Base-by-base conservation (phyloP, 129 eudicot genomes). In the Oenanthe sinensis region DNA sequence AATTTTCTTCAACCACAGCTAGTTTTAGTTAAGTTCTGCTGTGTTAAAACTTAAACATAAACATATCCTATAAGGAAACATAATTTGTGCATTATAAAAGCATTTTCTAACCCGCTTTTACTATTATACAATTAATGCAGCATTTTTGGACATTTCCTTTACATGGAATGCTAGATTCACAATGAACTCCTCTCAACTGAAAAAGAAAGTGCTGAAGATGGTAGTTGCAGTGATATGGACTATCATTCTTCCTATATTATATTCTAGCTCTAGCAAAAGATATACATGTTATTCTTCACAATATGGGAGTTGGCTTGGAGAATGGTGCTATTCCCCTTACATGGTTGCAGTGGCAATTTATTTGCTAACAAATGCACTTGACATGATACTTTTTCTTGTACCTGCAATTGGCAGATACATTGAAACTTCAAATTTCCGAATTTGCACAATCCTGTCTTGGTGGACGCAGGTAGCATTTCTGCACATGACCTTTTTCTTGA, bases 301-400 rank as follows among this genome's bases (percentile, higher is more conserved):
- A 80, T 54, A 82, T 24, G 85, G 84, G 68, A 92, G 93, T 80
- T 88, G 91, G 97, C 91, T 96, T 75, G 97, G 93, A 83, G 97
- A 96, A 74, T 96, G 99, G 99, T 96, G 99, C 81, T 96, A 92
- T 85, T 96, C 99, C 15, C 85, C 99, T 39, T 96, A 90, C 82
- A 92, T 92, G 97, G 84, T 96, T 63, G 99, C 89, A 10, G 97
- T 90, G 75, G 89, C 89, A 33, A 78, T 90, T 76, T 96, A 96
- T 85, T 83, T 96, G 89, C 88, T 89, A 90, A 83, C 91, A n/a
- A 90, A 92, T 85, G 95, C 92, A 42, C 95, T 92, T 77, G 90
- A 92, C 79, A 87, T 92, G 96, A 87, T 96, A 79, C 89, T 96
- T 16, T 96, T 92, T 85, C 80, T 90, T 68, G 97, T 96, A 79